These are phyloP conservation scores for Plasmopara halstedii DNA, from an alignment of 352 stramenopile genomes.

Conservation along the genomic window DNA sequence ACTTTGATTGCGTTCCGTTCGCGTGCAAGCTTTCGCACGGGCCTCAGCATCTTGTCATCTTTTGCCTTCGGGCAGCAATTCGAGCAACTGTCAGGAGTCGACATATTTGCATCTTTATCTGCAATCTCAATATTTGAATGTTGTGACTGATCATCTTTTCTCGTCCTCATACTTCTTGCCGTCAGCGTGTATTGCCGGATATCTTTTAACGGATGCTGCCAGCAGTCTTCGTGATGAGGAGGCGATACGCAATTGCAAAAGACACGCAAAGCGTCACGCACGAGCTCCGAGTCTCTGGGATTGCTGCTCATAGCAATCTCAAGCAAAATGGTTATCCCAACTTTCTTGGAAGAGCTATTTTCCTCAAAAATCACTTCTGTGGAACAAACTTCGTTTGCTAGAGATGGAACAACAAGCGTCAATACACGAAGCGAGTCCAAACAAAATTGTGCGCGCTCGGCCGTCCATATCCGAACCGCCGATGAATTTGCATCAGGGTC, in stretches of 20 bases:
- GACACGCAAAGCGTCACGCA: constrained; percentile 62
- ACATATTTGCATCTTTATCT: constrained; percentile 1
- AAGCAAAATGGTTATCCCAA: constrained; percentile 64
- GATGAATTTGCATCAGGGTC: constrained; percentile 49
- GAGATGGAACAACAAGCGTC: constrained; percentile 59
- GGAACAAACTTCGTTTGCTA: constrained; percentile 69
- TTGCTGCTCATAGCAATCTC: constrained; percentile 74
- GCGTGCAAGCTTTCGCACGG: constrained; percentile 62
- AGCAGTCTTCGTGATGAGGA: constrained; percentile 70
- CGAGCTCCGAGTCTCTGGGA: constrained; percentile 57
- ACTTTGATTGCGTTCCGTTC: constrained; percentile 85
- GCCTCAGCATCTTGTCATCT: constrained; percentile 59
- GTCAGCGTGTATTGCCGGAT: constrained; percentile 76
- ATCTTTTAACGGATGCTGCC: constrained; percentile 80
- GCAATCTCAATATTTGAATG: constrained; percentile 5
- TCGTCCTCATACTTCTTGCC: constrained; percentile 55
- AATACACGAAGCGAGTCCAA: constrained; percentile 68
- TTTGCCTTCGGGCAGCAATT: constrained; percentile 52
- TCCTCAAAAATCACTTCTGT: constrained; percentile 61
- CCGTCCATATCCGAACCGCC: constrained; percentile 56
- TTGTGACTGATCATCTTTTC: constrained; percentile 24
- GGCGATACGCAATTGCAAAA: constrained; percentile 82
- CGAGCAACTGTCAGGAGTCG: constrained; percentile 5
- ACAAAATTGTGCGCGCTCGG: constrained; percentile 74
- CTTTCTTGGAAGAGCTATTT: constrained; percentile 23